Evolutionary conservation across 139 green algal species (phyloP).

Genomic region (Ettlia oleoabundans): DNA sequence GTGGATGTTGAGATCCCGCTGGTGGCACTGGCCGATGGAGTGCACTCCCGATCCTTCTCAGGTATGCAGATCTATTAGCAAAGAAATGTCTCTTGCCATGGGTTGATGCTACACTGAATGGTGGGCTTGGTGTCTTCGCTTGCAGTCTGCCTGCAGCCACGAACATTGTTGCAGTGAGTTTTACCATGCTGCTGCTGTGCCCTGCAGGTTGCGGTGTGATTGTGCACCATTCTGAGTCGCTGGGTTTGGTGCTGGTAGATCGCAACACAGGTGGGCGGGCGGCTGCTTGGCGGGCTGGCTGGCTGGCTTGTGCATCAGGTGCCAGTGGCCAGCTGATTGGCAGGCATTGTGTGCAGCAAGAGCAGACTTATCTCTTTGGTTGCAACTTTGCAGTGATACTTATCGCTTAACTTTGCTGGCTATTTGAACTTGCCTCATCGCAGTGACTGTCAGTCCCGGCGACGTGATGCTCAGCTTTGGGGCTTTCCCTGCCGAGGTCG

Average conservation of each 20-base stretch:
- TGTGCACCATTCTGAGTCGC: constrained; percentile 55
- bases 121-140: no score
- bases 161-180: no score
- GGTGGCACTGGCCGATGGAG: constrained; percentile 86
- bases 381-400: no score
- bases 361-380: no score
- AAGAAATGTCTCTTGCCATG: no score
- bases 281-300: not conserved
- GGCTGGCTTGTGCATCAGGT: not conserved
- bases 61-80: not conserved
- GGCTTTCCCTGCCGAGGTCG: constrained; percentile 82
- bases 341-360: no score
- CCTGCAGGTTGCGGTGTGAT: constrained; percentile 67
- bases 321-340: no score
- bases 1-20: constrained; percentile 86
- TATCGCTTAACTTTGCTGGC: no score
- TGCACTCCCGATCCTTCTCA: constrained; percentile 71
- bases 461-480: constrained; percentile 89
- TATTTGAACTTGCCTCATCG: no score
- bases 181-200: no score
- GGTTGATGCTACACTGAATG: no score
- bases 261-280: constrained; percentile 78
- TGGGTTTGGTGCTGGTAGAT: constrained; percentile 84
- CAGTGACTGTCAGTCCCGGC: constrained; percentile 70
- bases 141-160: not conserved